phyloP scores from a whole-genome alignment of 805 yeast species.

The Spathaspora arborariae region DNA sequence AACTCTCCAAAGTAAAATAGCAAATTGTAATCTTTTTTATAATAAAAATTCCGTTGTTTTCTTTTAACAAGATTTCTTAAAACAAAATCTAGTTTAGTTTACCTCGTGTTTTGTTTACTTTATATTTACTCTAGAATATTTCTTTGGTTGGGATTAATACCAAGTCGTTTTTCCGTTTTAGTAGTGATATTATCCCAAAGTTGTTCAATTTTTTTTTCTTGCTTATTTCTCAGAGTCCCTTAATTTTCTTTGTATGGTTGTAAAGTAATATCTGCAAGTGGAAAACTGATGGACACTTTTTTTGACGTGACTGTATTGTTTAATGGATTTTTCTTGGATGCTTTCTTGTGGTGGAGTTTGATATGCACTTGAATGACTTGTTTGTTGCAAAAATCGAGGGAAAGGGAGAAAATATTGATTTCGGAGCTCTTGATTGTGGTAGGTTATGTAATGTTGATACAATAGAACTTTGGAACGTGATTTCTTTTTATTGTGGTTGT shows the following conservation, averaged over 20 bases:
- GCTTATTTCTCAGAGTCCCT: background rate
- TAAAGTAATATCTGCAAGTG: background rate
- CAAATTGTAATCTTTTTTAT: background rate
- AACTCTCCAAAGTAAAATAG: too few species aligned
- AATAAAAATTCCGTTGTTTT: background rate
- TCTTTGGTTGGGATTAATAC: too few species aligned
- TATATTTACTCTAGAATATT: background rate
- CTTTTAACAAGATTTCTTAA: background rate
- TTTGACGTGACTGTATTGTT: background rate
- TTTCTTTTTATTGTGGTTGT: background rate
- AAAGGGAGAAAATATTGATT: too few species aligned
- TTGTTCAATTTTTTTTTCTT: background rate
- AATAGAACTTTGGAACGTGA: background rate
- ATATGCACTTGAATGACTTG: too few species aligned
- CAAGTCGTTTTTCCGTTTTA: background rate
- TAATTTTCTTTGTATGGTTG: background rate
- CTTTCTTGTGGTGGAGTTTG: background rate
- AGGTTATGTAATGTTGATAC: background rate
- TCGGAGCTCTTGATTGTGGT: background rate
- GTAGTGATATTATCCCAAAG: background rate
- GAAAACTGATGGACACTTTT: too few species aligned
- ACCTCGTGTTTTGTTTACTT: background rate
- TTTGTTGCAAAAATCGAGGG: background rate
- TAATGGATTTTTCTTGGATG: background rate
- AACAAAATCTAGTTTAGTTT: background rate